phyloP scores from a whole-genome alignment of 2,329 filamentous ascomycete species.

The Didymella segeticola region DNA sequence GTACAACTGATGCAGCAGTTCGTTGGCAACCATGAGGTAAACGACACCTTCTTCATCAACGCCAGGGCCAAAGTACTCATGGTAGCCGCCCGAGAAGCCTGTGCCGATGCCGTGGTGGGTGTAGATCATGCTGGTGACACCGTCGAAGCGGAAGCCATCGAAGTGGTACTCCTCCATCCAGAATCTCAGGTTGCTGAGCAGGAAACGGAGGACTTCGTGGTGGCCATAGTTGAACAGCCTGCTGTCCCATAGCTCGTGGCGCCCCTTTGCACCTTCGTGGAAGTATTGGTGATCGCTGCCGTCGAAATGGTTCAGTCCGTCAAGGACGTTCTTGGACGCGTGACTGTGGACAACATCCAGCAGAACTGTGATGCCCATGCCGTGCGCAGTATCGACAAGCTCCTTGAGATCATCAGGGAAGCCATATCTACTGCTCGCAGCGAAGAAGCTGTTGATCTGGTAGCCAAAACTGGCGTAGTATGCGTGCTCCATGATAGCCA shows the following conservation, averaged over 20 bases:
- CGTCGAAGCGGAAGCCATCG: constrained; percentile 97
- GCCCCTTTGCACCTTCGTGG: constrained; percentile 82
- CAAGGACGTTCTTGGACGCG: constrained; percentile 94
- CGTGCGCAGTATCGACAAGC: constrained; percentile 92
- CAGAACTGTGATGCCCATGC: constrained; percentile 87
- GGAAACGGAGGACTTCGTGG: constrained; percentile 93
- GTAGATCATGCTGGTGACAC: constrained; percentile 98
- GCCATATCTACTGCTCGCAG: constrained; percentile 93
- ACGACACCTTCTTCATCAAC: constrained; percentile 94
- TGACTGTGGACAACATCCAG: constrained; percentile 98
- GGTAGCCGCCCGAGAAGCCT: constrained; percentile 96
- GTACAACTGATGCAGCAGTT: constrained; percentile 91
- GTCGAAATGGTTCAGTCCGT: constrained; percentile 95
- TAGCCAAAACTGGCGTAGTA: constrained; percentile 99
- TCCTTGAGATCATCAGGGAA: constrained; percentile 94
- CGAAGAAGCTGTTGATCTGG: constrained; percentile 98
- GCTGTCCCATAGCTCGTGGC: constrained; percentile 95
- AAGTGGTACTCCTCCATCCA: constrained; percentile 99
- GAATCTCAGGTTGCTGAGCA: constrained; percentile 93
- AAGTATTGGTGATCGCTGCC: constrained; percentile 96
- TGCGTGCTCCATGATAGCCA: constrained; percentile 99
- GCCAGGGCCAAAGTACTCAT: constrained; percentile 90
- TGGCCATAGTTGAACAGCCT: constrained; percentile 95
- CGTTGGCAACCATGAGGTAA: constrained; percentile 95
- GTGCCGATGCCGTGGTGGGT: constrained; percentile 95